Conservation (phyloP, 2,329 filamentous ascomycete genomes). For the Hymenoscyphus albidus region DNA sequence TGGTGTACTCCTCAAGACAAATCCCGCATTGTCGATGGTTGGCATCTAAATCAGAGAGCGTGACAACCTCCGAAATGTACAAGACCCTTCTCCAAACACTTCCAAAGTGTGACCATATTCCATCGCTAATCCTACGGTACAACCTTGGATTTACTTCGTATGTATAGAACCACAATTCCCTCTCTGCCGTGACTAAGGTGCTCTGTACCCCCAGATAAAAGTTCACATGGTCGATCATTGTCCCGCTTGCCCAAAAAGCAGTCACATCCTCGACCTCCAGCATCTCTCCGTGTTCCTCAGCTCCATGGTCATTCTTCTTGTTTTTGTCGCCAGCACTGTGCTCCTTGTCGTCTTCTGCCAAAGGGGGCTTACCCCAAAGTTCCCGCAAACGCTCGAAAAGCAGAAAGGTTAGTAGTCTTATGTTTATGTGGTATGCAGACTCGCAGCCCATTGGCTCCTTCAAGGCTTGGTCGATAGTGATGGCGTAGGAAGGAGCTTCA, state of each 20-base stretch:
- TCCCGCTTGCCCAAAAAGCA: neutral
- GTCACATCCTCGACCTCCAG: neutral
- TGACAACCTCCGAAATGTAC: neutral
- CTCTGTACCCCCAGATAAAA: neutral
- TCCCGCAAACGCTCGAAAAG: too few relatives aligned
- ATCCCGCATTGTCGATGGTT: neutral
- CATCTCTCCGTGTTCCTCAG: neutral
- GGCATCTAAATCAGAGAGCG: neutral
- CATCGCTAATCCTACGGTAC: neutral
- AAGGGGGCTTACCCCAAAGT: too few relatives aligned
- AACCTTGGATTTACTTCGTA: neutral
- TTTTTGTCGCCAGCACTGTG: too few relatives aligned
- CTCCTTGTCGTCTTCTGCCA: too few relatives aligned
- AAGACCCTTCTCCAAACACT: neutral
- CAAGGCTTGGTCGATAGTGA: too few relatives aligned
- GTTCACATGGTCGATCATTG: neutral
- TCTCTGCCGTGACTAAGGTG: neutral
- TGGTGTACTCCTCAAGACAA: neutral
- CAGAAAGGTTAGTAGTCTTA: too few relatives aligned
- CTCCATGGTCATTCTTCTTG: too few relatives aligned
- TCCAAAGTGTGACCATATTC: neutral
- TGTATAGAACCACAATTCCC: neutral
- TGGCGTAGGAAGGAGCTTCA: too few relatives aligned
- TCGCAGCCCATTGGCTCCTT: too few relatives aligned
- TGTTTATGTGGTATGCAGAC: too few relatives aligned